Conservation (phyloP, 2,329 filamentous ascomycete genomes). For the Ophiocordyceps unilateralis region DNA sequence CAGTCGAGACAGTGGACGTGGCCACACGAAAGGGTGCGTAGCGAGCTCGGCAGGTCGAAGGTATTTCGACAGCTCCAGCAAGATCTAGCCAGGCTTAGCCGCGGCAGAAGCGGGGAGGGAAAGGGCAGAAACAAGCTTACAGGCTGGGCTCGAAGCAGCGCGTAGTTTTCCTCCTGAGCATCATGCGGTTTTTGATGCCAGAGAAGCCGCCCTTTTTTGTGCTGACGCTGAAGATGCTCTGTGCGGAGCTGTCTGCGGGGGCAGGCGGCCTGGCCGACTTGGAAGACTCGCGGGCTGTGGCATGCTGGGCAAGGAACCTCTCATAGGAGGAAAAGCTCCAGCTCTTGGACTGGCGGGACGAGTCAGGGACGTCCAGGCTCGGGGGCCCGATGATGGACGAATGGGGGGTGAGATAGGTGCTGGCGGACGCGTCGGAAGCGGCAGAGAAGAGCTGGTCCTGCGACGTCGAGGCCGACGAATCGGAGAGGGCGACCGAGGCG, state of each 20-base stretch:
- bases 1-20: conserved; percentile 41
- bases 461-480: conserved; percentile 20
- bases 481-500: conserved; percentile 23
- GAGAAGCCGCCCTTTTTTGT: conserved; percentile 25
- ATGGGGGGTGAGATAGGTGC: conserved; percentile 23
- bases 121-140: conserved; percentile 7
- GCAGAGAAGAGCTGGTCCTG: conserved; percentile 28
- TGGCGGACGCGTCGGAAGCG: conserved; percentile 22
- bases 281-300: conserved; percentile 24
- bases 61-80: conserved; percentile 41
- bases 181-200: conserved; percentile 24
- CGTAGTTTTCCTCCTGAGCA: conserved; percentile 21
- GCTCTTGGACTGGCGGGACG: conserved; percentile 10
- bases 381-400: conserved; percentile 20
- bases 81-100: conserved; percentile 19
- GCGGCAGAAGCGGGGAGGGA: neutral
- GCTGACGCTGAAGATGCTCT: conserved; percentile 26
- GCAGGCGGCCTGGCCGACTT: conserved; percentile 22
- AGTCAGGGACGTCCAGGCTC: conserved; percentile 4
- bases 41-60: conserved; percentile 21
- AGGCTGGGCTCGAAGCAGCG: conserved; percentile 14
- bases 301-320: conserved; percentile 27
- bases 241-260: conserved; percentile 13
- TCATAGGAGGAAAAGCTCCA: conserved; percentile 34
- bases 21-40: conserved; percentile 36